These are phyloP conservation scores for Geranium brycei DNA, from an alignment of 345 rosid genomes.

Conservation along the genomic window DNA sequence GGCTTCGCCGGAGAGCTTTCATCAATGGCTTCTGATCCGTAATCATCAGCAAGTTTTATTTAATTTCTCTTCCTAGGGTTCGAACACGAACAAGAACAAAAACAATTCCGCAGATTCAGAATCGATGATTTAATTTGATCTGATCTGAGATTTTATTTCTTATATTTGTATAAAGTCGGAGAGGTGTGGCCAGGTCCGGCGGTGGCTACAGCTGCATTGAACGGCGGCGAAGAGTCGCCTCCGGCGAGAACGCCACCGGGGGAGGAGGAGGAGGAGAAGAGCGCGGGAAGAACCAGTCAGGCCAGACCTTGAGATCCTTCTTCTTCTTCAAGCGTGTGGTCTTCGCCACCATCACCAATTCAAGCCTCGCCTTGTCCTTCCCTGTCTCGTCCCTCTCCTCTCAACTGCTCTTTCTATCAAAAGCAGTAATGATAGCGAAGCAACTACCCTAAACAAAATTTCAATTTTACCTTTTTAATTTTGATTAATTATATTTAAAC, in stretches of 20 bases:
- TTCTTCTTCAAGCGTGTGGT: neutral
- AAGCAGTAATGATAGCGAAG: too few relatives aligned
- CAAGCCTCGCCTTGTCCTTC: neutral
- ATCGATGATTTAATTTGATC: too few relatives aligned
- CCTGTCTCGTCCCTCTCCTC: neutral
- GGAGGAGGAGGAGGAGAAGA: slow-evolving; percentile 19
- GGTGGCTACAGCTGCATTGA: slow-evolving; percentile 33
- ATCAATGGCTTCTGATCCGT: slow-evolving; percentile 29
- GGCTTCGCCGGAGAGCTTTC: slow-evolving; percentile 38
- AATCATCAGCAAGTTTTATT: slow-evolving; percentile 9
- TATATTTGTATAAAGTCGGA: too few relatives aligned
- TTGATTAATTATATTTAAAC: too few relatives aligned
- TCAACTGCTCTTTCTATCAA: too few relatives aligned
- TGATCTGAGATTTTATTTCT: too few relatives aligned
- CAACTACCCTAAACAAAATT: too few relatives aligned
- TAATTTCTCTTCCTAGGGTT: slow-evolving; percentile 5
- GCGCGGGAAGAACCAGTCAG: slow-evolving; percentile 11
- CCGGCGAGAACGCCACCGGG: slow-evolving; percentile 18
- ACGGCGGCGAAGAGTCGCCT: slow-evolving; percentile 18
- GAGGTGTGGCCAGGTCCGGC: slow-evolving; percentile 34
- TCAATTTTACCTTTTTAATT: too few relatives aligned
- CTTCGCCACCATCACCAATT: slow-evolving; percentile 29
- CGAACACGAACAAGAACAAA: slow-evolving; percentile 14
- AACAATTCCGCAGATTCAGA: too few relatives aligned
- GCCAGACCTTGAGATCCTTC: slow-evolving; percentile 3